Base-by-base conservation (phyloP, 495 filamentous ascomycete species). In the Daldinia bambusicola region DNA sequence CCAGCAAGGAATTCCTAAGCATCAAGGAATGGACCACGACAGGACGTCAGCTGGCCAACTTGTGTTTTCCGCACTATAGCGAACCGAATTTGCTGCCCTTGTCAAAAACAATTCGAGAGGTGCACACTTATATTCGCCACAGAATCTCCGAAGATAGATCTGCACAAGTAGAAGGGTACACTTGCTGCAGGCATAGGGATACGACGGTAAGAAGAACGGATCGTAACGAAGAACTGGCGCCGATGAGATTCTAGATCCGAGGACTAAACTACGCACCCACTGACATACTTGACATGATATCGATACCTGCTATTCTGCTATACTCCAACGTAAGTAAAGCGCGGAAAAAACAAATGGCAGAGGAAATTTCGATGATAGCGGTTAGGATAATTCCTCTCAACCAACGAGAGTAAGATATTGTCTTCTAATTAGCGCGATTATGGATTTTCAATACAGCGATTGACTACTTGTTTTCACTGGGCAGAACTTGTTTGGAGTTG, bases 21-120 rank as follows among this genome's bases (percentile, higher is more conserved):
- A 30, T 32, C 14, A 55, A 56, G 36, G 10, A n/a, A 40, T 67
- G 45, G 56, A 34, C 55, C 14, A 43, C 45, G 12, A 67, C 55
- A 2, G 64, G 64, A n/a, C 9, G 34, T 4, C n/a, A 61, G 43
- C 48, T 60, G 12, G 43, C 18, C 55, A 53, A 34, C 10, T n/a
- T 64, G 30, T 59, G 48, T 22, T 50, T 70, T 18, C 50, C 65
- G 9, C 36, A 55, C 14, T 37, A 68, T 16, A 41, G 56, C 45
- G 2, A n/a, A 14, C 34, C 64, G 16, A 18, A 60, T n/a, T 61
- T 37, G 40, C 40, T 61, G 18, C 65, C 65, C 10, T 22, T 43
- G 6, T 50, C 36, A 7, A 38, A 37, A 22, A 30, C 41, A 16
- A n/a, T 32, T 13, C 50, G 37, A 4, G 48, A 36, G 0, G 51